Evolutionary conservation across 805 yeast species (phyloP), one percentile per base, ranked within the genome.

Genomic region (Schizosaccharomyces lindneri): DNA sequence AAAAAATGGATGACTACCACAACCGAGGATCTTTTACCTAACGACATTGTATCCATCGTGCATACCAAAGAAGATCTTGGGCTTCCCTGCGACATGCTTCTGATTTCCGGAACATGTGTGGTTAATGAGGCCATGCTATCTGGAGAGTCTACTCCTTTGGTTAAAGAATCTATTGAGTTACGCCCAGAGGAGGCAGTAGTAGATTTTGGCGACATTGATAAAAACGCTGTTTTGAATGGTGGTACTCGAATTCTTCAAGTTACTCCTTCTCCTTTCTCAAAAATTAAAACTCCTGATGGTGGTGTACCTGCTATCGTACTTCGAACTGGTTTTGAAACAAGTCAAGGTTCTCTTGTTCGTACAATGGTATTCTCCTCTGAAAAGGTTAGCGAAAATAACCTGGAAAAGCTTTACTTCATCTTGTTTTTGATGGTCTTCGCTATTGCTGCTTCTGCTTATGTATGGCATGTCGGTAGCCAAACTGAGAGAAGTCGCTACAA

Each of bases 121-220:
- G 95, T 93, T 59, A 93, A 93, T 70, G 98, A 93, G 77, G 98
- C 98, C 29, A 93, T 93, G 98, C 81, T 93, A 62, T 87, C 96
- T 4, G 98, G 98, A 71, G 98, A 93, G 75, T 88, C 97, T 5
- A 93, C 98, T 55, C 98, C 98, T 5, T 76, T 93, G 67, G 80
- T 93, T 70, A 93, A 93, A 70, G 98, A 93, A 73, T 85, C 95
- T 1, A 80, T 89, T 65, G 81, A 81, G 65, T 79, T 86, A 66
- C 85, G 98, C 73, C 94, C 95, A 32, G 73, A 76, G 41, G 73
- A 77, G 21, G 95, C 86, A 62, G 66, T 65, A 6, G 75, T 88
- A 65, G 85, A 85, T 65, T 74, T 84, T 2, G 93, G 87, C 63
- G 89, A 94, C 46, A 69, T 87, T 59, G 98, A 93, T 72, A 87